phyloP scores from a whole-genome alignment of 2,329 filamentous ascomycete species.

The Paecilomyces formosus region DNA sequence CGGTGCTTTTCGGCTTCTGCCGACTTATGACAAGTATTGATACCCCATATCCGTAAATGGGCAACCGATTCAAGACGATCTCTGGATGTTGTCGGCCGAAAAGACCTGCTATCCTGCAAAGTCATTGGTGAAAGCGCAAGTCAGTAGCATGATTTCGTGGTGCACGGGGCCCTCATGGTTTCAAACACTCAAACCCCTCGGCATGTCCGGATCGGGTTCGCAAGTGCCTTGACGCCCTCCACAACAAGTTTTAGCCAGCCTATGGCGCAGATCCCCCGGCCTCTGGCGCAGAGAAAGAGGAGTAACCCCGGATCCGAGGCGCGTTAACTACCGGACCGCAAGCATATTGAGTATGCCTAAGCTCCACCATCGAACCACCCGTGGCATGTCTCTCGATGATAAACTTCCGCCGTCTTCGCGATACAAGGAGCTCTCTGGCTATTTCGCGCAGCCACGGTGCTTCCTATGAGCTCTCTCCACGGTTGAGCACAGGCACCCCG shows the following conservation, averaged over 20 bases:
- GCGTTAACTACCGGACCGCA: background rate
- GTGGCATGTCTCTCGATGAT: background rate
- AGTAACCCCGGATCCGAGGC: background rate
- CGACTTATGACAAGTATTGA: background rate
- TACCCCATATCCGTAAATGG: background rate
- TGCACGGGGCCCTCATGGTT: background rate
- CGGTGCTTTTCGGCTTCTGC: no score
- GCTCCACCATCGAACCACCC: background rate
- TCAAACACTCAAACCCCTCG: background rate
- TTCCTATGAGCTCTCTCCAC: background rate
- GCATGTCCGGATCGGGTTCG: background rate
- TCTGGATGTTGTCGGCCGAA: no score
- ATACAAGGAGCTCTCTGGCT: background rate
- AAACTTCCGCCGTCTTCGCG: background rate
- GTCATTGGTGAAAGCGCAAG: no score
- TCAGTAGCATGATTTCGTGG: background rate
- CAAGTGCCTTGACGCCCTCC: background rate
- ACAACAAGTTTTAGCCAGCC: background rate
- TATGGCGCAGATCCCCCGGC: background rate
- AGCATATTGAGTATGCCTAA: background rate
- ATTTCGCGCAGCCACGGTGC: background rate
- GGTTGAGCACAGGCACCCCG: background rate
- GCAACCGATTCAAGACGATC: no score
- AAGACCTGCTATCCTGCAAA: no score
- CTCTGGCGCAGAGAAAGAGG: background rate